These are phyloP conservation scores for Inonotus hispidus DNA, from an alignment of 1,284 basidiomycete genomes.

Conservation along the genomic window DNA sequence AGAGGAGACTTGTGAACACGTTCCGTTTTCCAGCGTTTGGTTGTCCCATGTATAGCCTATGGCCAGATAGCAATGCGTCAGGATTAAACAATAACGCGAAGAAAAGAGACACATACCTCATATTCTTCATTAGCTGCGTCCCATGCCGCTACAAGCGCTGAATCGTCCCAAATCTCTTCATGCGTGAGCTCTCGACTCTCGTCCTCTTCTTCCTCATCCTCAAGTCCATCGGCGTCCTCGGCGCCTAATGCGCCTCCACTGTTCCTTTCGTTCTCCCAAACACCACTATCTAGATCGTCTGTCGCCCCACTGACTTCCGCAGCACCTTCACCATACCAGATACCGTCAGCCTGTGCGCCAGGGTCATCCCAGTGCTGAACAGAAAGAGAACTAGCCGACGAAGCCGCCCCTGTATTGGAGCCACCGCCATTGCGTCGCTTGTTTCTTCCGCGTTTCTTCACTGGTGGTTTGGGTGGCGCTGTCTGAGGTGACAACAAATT, in stretches of 20 bases:
- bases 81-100: background rate
- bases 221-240: constrained; percentile 18
- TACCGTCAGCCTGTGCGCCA: constrained; percentile 25
- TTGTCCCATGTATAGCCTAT: constrained; percentile 61
- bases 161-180: constrained; percentile 79
- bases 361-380: constrained; percentile 43
- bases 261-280: constrained; percentile 16
- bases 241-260: background rate
- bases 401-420: background rate
- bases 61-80: background rate
- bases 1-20: constrained; percentile 63
- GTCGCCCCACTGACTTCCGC: constrained; percentile 20
- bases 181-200: constrained; percentile 59
- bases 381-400: background rate
- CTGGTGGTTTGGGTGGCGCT: constrained; percentile 8
- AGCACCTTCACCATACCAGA: constrained; percentile 29
- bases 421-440: background rate
- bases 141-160: constrained; percentile 75
- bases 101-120: constrained; percentile 36
- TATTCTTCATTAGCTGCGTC: constrained; percentile 76
- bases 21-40: constrained; percentile 65
- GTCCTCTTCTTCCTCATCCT: constrained; percentile 34
- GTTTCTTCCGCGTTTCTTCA: constrained; percentile 4
- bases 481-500: background rate
- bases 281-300: constrained; percentile 14